Base-by-base conservation (phyloP, 176 grass and related monocot species). In the Oryza meridionalis region DNA sequence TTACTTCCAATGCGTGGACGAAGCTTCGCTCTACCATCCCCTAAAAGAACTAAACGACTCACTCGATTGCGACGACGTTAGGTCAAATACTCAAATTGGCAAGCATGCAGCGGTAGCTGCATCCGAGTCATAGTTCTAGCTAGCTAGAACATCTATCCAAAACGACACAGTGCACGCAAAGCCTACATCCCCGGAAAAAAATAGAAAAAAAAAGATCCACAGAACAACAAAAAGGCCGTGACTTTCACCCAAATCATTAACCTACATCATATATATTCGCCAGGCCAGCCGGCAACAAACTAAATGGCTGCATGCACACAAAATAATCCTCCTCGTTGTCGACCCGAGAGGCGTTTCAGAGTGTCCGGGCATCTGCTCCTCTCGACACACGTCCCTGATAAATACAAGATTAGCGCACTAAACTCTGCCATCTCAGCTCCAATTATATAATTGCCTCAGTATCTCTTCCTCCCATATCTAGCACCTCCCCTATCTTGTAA, bases 371-470 rank as follows among this genome's bases (percentile, higher is more conserved):
- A 5, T 14, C 69, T 19, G 59, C 44, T 55, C 9, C 11, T 24
- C 22, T 84, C 68, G 81, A 84, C 86, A 88, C 81, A 73, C 86
- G 74, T 62, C 81, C 69, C 24, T 8, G 43, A n/a, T 13, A 77
- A 1, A 25, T 53, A 35, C n/a, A 16, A n/a, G 31, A 84, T 84
- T 42, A 73, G 32, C 59, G 33, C 86, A 83, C 74, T 46, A 73
- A 15, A 7, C 42, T 9, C 51, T 55, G 46, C 49, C 49, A 51
- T n/a, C n/a, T 53, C 51, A 62, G 17, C 12, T 3, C 24, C 69
- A 27, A 79, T 84, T 79, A 25, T 83, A 71, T 72, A 78, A 58
- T 16, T 9, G 24, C n/a, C 67, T 51, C 15, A 68, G 75, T 74
- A 74, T 88, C 81, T 59, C 32, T 32, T 25, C 6, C 59, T 25